phyloP scores from a whole-genome alignment of 176 grass and related monocot species.

The Ampelocalamus luodianensis region DNA sequence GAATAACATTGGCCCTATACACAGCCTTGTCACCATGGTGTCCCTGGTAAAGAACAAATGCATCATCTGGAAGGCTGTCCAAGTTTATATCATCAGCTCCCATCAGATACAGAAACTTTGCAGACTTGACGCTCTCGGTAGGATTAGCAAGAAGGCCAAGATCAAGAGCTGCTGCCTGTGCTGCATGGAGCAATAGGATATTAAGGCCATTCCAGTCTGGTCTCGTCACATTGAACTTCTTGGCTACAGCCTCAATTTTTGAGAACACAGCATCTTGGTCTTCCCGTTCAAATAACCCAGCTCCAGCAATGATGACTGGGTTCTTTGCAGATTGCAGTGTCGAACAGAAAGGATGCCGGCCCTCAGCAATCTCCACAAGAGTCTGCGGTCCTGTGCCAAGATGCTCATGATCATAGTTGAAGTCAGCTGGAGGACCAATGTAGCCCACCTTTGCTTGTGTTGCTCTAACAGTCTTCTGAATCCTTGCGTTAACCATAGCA shows the following conservation, averaged over 20 bases:
- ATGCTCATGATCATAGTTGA: conserved; percentile 93
- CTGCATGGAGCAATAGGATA: conserved; percentile 83
- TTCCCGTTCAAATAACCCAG: conserved; percentile 79
- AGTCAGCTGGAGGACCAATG: conserved; percentile 82
- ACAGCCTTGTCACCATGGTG: conserved; percentile 96
- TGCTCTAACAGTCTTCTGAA: conserved; percentile 80
- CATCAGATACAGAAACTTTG: conserved; percentile 95
- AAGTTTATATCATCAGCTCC: conserved; percentile 88
- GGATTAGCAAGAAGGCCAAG: conserved; percentile 82
- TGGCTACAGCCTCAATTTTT: conserved; percentile 70
- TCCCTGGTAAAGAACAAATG: conserved; percentile 96
- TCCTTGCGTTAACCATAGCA: conserved; percentile 95
- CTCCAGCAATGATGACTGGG: conserved; percentile 88
- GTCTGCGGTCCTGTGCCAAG: conserved; percentile 79
- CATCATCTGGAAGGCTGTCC: conserved; percentile 86
- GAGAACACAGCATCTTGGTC: conserved; percentile 83
- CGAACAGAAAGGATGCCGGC: conserved; percentile 78
- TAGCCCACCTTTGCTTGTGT: conserved; percentile 92
- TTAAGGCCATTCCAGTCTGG: conserved; percentile 92
- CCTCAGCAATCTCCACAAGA: conserved; percentile 82
- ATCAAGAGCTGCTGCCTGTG: conserved; percentile 93
- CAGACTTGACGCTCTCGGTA: conserved; percentile 61
- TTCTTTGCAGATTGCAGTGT: conserved; percentile 80
- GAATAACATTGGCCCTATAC: conserved; percentile 84
- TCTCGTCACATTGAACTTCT: conserved; percentile 74